phyloP scores from a whole-genome alignment of 192 early-diverging fungal species.

The Umbelopsis isabellina region DNA sequence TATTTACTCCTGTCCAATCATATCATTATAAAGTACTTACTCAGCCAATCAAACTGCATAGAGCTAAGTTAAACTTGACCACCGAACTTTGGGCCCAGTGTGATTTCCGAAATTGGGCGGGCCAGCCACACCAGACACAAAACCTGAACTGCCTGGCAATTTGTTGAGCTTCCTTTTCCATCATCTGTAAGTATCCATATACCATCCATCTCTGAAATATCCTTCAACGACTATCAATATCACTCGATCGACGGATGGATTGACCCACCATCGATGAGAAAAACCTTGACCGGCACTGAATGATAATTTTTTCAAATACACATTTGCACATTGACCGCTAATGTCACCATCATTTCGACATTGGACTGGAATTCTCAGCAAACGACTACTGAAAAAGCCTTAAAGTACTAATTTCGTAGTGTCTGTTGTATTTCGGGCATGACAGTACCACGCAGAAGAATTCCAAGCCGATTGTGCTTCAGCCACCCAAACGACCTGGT shows the following conservation, averaged over 20 bases:
- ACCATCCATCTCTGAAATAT: constrained; percentile 2
- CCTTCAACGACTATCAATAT: background rate
- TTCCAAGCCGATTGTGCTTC: too few relatives aligned
- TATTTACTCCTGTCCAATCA: too few relatives aligned
- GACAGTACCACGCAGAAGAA: too few relatives aligned
- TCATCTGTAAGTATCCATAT: constrained; percentile 19
- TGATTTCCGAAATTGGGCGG: background rate
- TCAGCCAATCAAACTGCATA: too few relatives aligned
- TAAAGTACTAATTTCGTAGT: too few relatives aligned
- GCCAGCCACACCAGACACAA: background rate
- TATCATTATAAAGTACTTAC: too few relatives aligned
- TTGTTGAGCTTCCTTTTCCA: constrained; percentile 10
- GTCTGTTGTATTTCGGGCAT: too few relatives aligned
- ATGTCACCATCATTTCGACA: background rate
- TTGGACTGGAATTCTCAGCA: background rate
- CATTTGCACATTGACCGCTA: background rate
- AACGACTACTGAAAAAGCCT: too few relatives aligned
- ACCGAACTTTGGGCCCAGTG: too few relatives aligned
- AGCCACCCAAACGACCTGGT: too few relatives aligned
- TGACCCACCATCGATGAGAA: background rate
- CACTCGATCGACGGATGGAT: too few relatives aligned
- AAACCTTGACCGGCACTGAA: background rate
- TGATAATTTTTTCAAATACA: background rate
- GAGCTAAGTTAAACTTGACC: too few relatives aligned
- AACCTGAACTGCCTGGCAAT: background rate